Evolutionary conservation across 164 flowering plant species (phyloP).

Genomic region (Vitis riparia): DNA sequence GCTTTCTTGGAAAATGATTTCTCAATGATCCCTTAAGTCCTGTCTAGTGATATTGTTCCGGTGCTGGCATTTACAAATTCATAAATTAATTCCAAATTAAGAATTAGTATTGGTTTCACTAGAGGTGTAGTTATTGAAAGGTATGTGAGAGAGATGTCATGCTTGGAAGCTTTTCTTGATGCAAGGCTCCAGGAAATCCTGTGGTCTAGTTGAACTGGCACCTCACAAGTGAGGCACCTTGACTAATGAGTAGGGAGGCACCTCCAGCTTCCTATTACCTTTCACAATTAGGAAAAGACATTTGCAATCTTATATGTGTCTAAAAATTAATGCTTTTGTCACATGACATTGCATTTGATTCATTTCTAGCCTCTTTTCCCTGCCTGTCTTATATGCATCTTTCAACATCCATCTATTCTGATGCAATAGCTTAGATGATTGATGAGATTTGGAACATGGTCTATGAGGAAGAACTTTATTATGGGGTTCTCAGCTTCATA

Average conservation of each 20-base stretch:
- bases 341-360: not conserved
- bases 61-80: too few species aligned
- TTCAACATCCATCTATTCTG: not conserved
- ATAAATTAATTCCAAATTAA: too few species aligned
- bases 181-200: not conserved
- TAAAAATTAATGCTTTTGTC: not conserved
- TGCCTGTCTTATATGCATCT: not conserved
- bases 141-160: not conserved
- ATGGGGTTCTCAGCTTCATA: too few species aligned
- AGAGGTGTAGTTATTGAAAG: too few species aligned
- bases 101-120: too few species aligned
- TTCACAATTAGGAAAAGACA: not conserved
- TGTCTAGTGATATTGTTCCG: too few species aligned
- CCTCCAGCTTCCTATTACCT: too few species aligned
- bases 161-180: not conserved
- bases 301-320: not conserved
- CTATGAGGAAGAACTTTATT: too few species aligned
- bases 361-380: not conserved
- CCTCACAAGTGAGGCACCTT: too few species aligned
- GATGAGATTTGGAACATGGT: too few species aligned
- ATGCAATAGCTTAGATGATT: not conserved
- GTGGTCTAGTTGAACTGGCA: too few species aligned
- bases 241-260: too few species aligned
- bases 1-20: not conserved
- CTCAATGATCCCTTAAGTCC: not conserved